Percentiles rank a stretch among this genome's conserved stretches.
phyloP scores from a whole-genome alignment of 352 stramenopile genomes.

The Globisporangium abappressorium region DNA sequence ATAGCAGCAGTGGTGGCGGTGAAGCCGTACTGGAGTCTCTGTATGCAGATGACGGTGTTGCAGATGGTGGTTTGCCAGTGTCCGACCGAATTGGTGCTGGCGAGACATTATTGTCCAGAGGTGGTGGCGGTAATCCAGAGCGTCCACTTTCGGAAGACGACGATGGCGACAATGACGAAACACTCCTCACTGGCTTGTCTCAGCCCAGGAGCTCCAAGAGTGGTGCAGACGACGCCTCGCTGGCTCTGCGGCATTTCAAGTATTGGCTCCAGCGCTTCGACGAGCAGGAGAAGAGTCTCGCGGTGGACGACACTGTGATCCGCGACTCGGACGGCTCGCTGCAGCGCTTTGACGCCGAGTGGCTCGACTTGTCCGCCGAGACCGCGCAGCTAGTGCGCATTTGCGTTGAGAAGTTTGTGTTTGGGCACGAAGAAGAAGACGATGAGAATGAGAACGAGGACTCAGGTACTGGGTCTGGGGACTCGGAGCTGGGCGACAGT shows the following conservation, averaged over 20 bases:
- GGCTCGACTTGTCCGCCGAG: constrained; percentile 26
- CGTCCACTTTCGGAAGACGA: neutral
- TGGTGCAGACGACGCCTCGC: neutral
- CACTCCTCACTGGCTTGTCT: neutral
- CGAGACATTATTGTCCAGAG: neutral
- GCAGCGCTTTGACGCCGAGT: constrained; percentile 26
- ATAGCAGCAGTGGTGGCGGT: neutral
- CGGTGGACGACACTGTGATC: constrained; percentile 7
- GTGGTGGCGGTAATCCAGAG: neutral
- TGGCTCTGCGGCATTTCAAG: constrained; percentile 22
- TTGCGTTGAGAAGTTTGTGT: constrained; percentile 27
- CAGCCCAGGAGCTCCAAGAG: neutral
- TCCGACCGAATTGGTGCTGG: neutral
- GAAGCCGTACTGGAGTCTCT: neutral
- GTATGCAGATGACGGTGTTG: neutral
- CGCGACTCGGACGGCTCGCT: constrained; percentile 13
- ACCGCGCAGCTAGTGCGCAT: constrained; percentile 19
- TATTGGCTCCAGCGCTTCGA: constrained; percentile 19
- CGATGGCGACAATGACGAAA: neutral
- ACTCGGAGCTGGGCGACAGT: neutral
- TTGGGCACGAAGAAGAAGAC: neutral
- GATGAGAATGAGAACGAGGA: neutral
- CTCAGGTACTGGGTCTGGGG: neutral
- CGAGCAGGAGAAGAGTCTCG: constrained; percentile 22
- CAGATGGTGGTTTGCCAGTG: neutral